phyloP scores from a whole-genome alignment of 306 rosid genomes.

The Vigna reflexopilosa region DNA sequence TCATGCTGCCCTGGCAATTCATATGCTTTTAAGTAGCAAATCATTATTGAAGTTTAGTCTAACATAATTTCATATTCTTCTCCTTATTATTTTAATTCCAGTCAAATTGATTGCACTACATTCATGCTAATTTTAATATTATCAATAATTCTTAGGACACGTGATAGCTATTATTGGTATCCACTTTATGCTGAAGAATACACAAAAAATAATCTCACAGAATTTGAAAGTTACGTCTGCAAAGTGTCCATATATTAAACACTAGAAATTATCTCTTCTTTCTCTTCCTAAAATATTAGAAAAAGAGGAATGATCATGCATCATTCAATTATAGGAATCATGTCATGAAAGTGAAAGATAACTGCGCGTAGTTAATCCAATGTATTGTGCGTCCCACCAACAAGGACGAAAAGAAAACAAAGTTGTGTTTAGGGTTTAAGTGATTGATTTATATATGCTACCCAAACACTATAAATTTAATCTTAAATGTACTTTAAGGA shows the following conservation, averaged over 20 bases:
- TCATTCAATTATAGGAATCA: constrained; percentile 38
- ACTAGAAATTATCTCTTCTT: background rate
- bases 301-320: background rate
- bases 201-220: constrained; percentile 6
- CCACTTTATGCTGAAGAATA: constrained; percentile 25
- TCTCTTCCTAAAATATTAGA: constrained; percentile 15
- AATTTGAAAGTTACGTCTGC: constrained; percentile 26
- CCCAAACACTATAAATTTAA: background rate
- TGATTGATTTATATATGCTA: constrained; percentile 33
- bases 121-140: constrained; percentile 29
- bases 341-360: constrained; percentile 41
- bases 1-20: constrained; percentile 48
- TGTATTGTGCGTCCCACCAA: constrained; percentile 29
- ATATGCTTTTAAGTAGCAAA: constrained; percentile 33
- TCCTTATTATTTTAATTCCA: constrained; percentile 2
- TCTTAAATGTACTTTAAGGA: no score
- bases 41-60: constrained; percentile 13
- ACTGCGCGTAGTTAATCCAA: constrained; percentile 23
- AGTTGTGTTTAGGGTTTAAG: constrained; percentile 6
- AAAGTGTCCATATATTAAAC: background rate
- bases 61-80: background rate
- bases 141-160: constrained; percentile 55
- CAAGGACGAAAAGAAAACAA: background rate
- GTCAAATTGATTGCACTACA: constrained; percentile 35
- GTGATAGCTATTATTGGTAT: constrained; percentile 50